Base-by-base conservation (phyloP, 768 basidiomycete genomes). In the Amanita fuliginea region DNA sequence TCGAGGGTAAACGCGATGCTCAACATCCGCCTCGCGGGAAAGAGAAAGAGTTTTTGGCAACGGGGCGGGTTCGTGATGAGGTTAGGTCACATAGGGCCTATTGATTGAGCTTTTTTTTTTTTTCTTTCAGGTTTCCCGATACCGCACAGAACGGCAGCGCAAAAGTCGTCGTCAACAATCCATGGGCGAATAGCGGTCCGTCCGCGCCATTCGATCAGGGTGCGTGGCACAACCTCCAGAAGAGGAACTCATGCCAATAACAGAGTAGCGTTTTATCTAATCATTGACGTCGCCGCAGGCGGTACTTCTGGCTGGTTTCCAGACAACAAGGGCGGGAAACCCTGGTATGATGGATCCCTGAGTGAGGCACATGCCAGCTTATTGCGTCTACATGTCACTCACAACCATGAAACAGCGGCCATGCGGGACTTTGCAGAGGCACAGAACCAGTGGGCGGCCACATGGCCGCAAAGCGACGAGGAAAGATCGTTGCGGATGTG, bases 221-320 rank as follows among this genome's bases (percentile, higher is more conserved):
- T 86, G 49, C 34, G 77, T 67, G 71, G 5, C n/a, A 39, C n/a
- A 47, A 40, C 19, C 6, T 19, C n/a, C 33, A 44, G 11, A 6
- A 26, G 22, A 6, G 41, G 11, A 18, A 43, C 35, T 22, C 24
- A n/a, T 11, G 30, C 33, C 53, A 46, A 34, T 28, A 54, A 73
- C 53, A 13, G 0, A 42, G 51, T 53, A 83, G 81, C 75, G 1
- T 93, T 95, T 63, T 92, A 88, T 69, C 62, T 93, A 18, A 75
- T 85, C 44, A 68, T 93, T 48, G 71, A 83, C 55, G 66, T 93
- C 7, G 86, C 82, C 0, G 87, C 72, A 0, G 91, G 91, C 0
- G 89, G 88, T 0, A 91, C 85, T 46, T 81, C 77, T 53, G 91
- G 91, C 19, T 93, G 84, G 85, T 94, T 93, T 76, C 86, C 86